Percentiles rank a stretch among this genome's conserved stretches.
These are phyloP conservation scores for Globisporangium spiculum DNA, from an alignment of 352 stramenopile species.

Conservation along the genomic window DNA sequence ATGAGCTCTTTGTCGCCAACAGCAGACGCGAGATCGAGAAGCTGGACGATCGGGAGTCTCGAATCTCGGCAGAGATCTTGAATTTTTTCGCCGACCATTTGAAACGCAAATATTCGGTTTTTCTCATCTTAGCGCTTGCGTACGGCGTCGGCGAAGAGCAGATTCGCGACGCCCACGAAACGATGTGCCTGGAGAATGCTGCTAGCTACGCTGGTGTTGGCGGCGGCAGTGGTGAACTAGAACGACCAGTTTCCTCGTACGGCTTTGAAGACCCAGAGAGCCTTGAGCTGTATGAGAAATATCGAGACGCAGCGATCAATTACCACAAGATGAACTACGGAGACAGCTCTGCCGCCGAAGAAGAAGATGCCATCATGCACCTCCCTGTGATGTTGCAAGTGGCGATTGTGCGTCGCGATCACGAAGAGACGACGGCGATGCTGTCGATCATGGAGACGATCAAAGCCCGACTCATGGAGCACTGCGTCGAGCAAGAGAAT, in stretches of 20 bases:
- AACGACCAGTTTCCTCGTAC: constrained; percentile 48
- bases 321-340: constrained; percentile 88
- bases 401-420: constrained; percentile 59
- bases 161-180: constrained; percentile 77
- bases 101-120: constrained; percentile 87
- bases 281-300: constrained; percentile 82
- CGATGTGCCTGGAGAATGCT: constrained; percentile 80
- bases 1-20: constrained; percentile 82
- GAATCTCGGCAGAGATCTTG: constrained; percentile 57
- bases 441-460: constrained; percentile 72
- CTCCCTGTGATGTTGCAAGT: constrained; percentile 87
- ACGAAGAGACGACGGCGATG: constrained; percentile 75
- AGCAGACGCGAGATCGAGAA: constrained; percentile 71
- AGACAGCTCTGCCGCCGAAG: constrained; percentile 64
- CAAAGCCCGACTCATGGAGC: constrained; percentile 58
- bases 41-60: constrained; percentile 37
- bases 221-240: constrained; percentile 56
- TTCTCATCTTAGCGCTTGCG: constrained; percentile 76
- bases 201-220: constrained; percentile 71
- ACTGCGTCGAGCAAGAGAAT: constrained; percentile 51
- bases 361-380: constrained; percentile 89
- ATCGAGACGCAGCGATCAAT: constrained; percentile 73
- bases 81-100: constrained; percentile 85
- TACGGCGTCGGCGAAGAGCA: constrained; percentile 75
- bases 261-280: constrained; percentile 78